Conservation (phyloP, 176 grass and related monocot genomes). For the Dendrocalamus sinicus region DNA sequence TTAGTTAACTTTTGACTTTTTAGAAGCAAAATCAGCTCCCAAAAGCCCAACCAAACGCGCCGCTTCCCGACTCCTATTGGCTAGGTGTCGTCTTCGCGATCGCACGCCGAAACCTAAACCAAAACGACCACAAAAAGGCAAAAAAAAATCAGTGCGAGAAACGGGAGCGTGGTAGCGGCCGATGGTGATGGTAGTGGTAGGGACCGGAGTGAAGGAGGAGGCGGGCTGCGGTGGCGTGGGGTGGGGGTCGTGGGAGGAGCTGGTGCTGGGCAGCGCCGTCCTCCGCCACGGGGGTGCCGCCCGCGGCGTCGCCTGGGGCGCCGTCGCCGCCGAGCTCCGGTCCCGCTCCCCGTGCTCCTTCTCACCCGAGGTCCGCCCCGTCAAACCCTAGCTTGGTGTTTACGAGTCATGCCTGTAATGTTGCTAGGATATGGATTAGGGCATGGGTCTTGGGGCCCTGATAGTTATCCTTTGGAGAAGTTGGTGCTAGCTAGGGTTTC, state of each 20-base stretch:
- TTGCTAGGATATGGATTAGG: constrained; percentile 35
- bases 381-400: constrained; percentile 49
- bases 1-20: too few species aligned
- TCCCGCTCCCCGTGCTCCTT: constrained; percentile 64
- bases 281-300: constrained; percentile 69
- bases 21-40: too few species aligned
- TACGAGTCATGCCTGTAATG: constrained; percentile 30
- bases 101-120: constrained; percentile 11
- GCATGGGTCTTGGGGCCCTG: neutral
- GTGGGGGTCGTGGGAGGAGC: constrained; percentile 94
- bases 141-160: neutral
- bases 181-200: constrained; percentile 47
- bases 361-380: constrained; percentile 51
- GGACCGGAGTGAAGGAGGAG: constrained; percentile 54
- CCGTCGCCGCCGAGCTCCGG: constrained; percentile 77
- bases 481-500: constrained; percentile 48
- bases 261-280: constrained; percentile 85
- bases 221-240: neutral
- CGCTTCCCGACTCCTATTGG: constrained; percentile 28
- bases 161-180: neutral
- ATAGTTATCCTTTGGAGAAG: constrained; percentile 4
- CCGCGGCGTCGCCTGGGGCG: constrained; percentile 63
- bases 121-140: neutral
- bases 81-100: constrained; percentile 43
- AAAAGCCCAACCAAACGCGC: too few species aligned